Conservation (phyloP, 257 asterid species). For the Salvia splendens region DNA sequence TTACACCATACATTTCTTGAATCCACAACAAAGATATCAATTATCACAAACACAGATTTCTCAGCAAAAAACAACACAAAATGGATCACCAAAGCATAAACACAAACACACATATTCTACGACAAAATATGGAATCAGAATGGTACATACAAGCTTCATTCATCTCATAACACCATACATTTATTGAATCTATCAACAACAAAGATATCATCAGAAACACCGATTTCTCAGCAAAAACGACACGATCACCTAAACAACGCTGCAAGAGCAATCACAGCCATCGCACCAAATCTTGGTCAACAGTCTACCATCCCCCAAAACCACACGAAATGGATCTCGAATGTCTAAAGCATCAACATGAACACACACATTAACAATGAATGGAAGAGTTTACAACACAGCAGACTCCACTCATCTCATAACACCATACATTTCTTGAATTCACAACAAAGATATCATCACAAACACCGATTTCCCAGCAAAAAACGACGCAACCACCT, state of each 20-base stretch:
- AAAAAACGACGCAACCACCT: background rate
- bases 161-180: background rate
- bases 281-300: background rate
- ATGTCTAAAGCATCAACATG: background rate
- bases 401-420: background rate
- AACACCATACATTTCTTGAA: slow-evolving; percentile 10
- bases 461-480: background rate
- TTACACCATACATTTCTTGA: slow-evolving; percentile 7
- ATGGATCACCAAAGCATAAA: too few species aligned
- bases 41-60: background rate
- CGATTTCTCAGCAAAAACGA: background rate
- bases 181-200: slow-evolving; percentile 24
- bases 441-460: background rate
- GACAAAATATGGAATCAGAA: background rate
- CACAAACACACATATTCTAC: background rate
- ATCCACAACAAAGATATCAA: slow-evolving; percentile 16
- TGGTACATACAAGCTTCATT: background rate
- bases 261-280: background rate
- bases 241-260: background rate
- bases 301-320: background rate
- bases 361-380: background rate
- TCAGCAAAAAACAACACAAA: background rate
- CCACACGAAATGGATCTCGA: background rate
- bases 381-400: slow-evolving; percentile 16
- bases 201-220: background rate